These are phyloP conservation scores for Lenwebbia sp. DNA, from an alignment of 345 rosid species.

Conservation along the genomic window DNA sequence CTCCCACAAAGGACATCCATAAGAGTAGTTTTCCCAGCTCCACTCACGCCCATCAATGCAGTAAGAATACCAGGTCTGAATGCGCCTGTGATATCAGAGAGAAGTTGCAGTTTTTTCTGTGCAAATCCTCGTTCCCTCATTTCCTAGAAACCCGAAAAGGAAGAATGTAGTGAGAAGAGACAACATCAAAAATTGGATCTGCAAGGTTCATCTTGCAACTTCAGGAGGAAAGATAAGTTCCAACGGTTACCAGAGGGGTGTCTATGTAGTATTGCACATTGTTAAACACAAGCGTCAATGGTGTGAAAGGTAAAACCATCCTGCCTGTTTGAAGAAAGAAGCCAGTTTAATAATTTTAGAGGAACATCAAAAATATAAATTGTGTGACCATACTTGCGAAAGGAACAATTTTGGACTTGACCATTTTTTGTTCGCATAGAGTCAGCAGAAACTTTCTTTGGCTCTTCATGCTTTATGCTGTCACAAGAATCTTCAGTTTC, in stretches of 20 bases:
- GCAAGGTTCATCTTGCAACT: not conserved
- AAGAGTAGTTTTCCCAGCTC: conserved; percentile 88
- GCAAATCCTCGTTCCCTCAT: conserved; percentile 37
- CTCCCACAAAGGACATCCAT: conserved; percentile 82
- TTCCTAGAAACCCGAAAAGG: conserved; percentile 19
- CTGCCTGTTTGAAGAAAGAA: conserved; percentile 23
- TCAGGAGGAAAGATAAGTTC: not conserved
- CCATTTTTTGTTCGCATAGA: conserved; percentile 9
- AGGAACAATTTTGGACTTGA: not conserved
- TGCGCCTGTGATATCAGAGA: conserved; percentile 47
- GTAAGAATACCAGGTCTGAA: conserved; percentile 76
- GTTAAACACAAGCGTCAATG: conserved; percentile 42
- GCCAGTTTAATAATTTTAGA: not conserved
- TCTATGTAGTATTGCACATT: conserved; percentile 51
- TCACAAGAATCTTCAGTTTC: conserved; percentile 22
- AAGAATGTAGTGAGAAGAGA: not conserved
- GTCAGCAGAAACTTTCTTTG: not conserved
- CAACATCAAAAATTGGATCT: not conserved
- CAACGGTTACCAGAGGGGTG: conserved; percentile 44
- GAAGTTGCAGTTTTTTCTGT: conserved; percentile 46
- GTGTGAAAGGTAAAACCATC: conserved; percentile 58
- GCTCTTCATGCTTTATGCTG: not conserved
- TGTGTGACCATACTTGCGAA: not conserved
- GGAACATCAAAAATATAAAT: not conserved
- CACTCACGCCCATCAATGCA: conserved; percentile 80